A percentile compares a stretch with the other conserved stretches of the same genome.
Evolutionary conservation across 352 stramenopile species (phyloP).

Genomic region (Plasmopara viticola): DNA sequence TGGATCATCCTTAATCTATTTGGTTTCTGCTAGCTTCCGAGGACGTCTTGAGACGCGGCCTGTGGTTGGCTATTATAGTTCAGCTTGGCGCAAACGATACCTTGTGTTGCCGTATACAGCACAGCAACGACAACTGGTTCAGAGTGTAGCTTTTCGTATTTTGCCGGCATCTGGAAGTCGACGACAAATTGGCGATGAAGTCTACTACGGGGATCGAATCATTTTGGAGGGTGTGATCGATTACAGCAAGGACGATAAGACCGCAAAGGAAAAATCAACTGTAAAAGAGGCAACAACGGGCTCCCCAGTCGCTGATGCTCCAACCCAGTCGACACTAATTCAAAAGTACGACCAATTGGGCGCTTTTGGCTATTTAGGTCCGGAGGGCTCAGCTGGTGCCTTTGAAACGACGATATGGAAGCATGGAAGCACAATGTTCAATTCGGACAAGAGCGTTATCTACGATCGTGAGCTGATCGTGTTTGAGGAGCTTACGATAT

Average conservation of each 20-base stretch:
- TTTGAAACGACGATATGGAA: conserved; percentile 86
- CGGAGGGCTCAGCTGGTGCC: conserved; percentile 55
- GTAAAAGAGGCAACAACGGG: conserved; percentile 13
- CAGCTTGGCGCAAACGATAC: conserved; percentile 78
- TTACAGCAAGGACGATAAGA: conserved; percentile 9
- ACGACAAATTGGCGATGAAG: conserved; percentile 48
- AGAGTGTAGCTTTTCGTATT: conserved; percentile 71
- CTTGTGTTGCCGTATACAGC: conserved; percentile 70
- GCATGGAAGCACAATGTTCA: conserved; percentile 75
- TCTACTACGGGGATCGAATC: conserved; percentile 78
- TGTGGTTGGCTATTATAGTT: conserved; percentile 73
- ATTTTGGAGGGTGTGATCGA: conserved; percentile 49
- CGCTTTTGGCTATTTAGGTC: conserved; percentile 72
- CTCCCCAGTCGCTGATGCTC: conserved; percentile 5
- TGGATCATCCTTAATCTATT: conserved; percentile 57
- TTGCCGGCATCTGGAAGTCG: conserved; percentile 50
- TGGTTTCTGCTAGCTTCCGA: conserved; percentile 68
- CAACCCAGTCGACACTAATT: conserved; percentile 31
- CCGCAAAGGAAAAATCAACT: conserved; percentile 12
- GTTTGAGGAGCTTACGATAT: conserved; percentile 77
- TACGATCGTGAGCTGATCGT: conserved; percentile 74
- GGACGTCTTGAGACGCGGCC: conserved; percentile 67
- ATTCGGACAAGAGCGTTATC: conserved; percentile 70
- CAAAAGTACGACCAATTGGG: conserved; percentile 79
- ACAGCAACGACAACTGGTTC: conserved; percentile 58